Conservation (phyloP, 2,329 filamentous ascomycete genomes). For the Aspergillus ruber region DNA sequence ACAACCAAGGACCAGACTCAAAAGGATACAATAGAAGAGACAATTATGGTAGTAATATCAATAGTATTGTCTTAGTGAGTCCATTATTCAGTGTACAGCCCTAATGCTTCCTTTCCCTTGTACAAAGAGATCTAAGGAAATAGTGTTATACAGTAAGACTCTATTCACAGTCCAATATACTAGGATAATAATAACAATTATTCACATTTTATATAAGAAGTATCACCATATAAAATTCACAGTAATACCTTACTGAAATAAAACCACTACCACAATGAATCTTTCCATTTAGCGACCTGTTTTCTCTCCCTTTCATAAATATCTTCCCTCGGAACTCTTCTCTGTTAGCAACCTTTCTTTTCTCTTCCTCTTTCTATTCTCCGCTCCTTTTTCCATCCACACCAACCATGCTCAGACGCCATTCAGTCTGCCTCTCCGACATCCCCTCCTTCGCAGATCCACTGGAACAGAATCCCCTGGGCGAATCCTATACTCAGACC, state of each 20-base stretch:
- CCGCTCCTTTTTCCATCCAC: not conserved
- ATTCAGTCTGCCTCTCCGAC: slow-evolving; percentile 14
- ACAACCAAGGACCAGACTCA: not conserved
- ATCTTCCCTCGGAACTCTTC: not conserved
- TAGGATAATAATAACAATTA: too few relatives aligned
- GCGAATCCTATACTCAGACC: not conserved
- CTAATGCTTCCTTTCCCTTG: not conserved
- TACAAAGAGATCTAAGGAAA: not conserved
- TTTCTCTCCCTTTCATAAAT: not conserved
- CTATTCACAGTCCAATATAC: too few relatives aligned
- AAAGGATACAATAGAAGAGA: not conserved
- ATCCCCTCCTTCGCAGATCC: slow-evolving; percentile 3
- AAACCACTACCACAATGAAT: too few relatives aligned
- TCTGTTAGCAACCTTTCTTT: not conserved
- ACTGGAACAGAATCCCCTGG: slow-evolving; percentile 1
- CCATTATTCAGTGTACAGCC: too few relatives aligned
- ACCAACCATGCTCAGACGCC: slow-evolving; percentile 7
- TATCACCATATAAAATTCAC: too few relatives aligned
- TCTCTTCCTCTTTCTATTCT: not conserved
- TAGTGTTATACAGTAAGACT: too few relatives aligned
- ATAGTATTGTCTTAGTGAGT: slow-evolving; percentile 3
- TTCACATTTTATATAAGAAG: too few relatives aligned
- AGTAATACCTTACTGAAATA: too few relatives aligned
- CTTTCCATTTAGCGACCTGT: not conserved
- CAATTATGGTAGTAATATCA: not conserved